Conservation (phyloP, 2,329 filamentous ascomycete species). For the Pezicula radicicola region DNA sequence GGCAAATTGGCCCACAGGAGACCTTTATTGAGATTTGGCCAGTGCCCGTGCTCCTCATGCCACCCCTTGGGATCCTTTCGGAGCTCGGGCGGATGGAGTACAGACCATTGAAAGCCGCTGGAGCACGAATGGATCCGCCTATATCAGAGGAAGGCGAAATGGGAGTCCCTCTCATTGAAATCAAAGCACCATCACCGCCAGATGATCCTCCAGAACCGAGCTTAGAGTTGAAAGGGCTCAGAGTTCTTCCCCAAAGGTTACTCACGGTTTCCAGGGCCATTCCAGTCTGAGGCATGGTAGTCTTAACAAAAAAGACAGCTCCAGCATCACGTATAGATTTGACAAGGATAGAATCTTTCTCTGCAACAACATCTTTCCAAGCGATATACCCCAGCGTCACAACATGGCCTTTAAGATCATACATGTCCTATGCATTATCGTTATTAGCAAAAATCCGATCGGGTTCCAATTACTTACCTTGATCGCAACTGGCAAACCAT, state of each 20-base stretch:
- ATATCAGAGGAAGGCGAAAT: constrained; percentile 18
- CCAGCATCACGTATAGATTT: constrained; percentile 36
- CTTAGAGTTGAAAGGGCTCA: constrained; percentile 36
- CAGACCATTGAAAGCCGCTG: constrained; percentile 26
- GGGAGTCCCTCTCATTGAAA: constrained; percentile 32
- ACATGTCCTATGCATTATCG: background rate
- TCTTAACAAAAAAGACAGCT: constrained; percentile 51
- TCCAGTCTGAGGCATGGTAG: constrained; percentile 44
- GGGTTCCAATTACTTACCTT: background rate
- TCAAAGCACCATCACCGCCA: constrained; percentile 37
- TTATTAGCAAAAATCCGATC: too few species aligned
- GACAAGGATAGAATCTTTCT: constrained; percentile 45
- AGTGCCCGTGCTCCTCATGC: constrained; percentile 43
- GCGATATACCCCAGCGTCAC: constrained; percentile 56
- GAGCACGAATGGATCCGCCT: constrained; percentile 28
- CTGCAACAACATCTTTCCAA: constrained; percentile 44
- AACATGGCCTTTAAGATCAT: constrained; percentile 22
- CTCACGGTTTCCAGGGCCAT: constrained; percentile 51
- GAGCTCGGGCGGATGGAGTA: constrained; percentile 29
- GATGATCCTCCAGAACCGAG: constrained; percentile 45
- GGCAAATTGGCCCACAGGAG: constrained; percentile 45
- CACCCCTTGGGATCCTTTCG: constrained; percentile 32
- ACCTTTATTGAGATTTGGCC: constrained; percentile 46
- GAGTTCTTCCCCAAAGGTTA: constrained; percentile 46
- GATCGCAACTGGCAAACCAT: constrained; percentile 50